A percentile compares a stretch with the other conserved stretches of the same genome.
These are phyloP conservation scores for Dittrichia graveolens DNA, from an alignment of 129 eudicot genomes.

Conservation along the genomic window DNA sequence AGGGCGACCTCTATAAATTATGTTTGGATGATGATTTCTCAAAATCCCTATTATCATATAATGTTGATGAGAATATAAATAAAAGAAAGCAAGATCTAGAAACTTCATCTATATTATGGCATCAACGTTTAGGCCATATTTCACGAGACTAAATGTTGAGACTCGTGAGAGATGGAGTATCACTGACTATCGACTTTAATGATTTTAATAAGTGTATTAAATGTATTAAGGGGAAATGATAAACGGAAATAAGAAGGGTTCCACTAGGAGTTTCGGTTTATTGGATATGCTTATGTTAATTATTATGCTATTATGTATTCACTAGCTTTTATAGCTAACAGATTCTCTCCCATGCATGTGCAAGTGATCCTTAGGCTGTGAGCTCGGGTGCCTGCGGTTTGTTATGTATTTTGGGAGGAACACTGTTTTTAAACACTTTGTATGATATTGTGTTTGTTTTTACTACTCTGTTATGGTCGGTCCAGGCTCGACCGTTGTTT, in stretches of 20 bases:
- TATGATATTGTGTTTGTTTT: no score
- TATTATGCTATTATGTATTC: no score
- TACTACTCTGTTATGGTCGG: no score
- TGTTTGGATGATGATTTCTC: not conserved
- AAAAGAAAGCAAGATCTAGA: not conserved
- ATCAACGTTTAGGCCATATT: not conserved
- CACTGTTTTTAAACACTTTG: no score
- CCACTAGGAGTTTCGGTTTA: not conserved
- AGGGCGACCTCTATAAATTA: not conserved
- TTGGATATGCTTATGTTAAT: no score
- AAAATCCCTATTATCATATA: not conserved
- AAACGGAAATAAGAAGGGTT: not conserved
- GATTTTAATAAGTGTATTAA: not conserved
- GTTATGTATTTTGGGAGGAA: no score
- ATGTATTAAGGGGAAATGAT: slow-evolving; percentile 1
- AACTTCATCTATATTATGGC: not conserved
- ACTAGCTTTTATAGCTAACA: no score
- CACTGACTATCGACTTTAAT: not conserved
- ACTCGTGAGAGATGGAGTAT: not conserved
- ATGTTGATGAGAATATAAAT: not conserved
- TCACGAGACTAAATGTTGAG: not conserved
- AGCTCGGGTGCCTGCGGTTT: no score
- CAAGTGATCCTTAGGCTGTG: no score
- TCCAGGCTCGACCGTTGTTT: no score
- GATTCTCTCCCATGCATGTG: no score